These are phyloP conservation scores for Gymnopus androsaceus DNA, from an alignment of 1,284 basidiomycete genomes.

Conservation along the genomic window DNA sequence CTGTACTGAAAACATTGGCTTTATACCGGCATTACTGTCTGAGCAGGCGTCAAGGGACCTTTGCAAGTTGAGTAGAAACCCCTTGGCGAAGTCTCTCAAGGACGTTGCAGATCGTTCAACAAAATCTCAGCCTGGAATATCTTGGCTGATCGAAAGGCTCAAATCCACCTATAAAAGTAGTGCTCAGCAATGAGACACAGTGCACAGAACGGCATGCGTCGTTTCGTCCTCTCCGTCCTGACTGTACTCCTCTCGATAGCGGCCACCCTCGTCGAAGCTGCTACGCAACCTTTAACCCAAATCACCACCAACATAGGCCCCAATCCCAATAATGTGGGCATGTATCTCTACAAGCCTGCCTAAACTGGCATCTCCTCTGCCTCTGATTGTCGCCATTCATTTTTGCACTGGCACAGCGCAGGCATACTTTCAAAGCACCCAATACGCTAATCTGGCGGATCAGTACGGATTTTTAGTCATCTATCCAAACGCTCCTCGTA, in stretches of 20 bases:
- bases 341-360: constrained; percentile 52
- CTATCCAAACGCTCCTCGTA: constrained; percentile 48
- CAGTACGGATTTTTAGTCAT: constrained; percentile 48
- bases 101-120: not conserved
- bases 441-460: constrained; percentile 49
- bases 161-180: not conserved
- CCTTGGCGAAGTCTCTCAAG: not conserved
- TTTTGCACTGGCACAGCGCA: constrained; percentile 54
- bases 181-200: not conserved
- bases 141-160: not conserved
- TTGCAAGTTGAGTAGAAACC: not conserved
- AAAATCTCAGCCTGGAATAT: not conserved
- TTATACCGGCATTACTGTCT: no score
- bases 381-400: constrained; percentile 55
- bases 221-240: not conserved
- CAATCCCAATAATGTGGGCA: constrained; percentile 44
- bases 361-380: constrained; percentile 39
- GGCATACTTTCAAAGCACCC: constrained; percentile 51
- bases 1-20: not conserved
- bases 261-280: not conserved
- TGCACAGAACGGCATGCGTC: not conserved
- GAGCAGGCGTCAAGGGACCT: not conserved
- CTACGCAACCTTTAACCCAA: constrained; percentile 7
- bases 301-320: constrained; percentile 15
- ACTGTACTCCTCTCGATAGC: not conserved